A percentile compares a stretch with the other conserved stretches of the same genome.
These are phyloP conservation scores for Quercus phellos DNA, from an alignment of 331 rosid genomes.

Conservation along the genomic window DNA sequence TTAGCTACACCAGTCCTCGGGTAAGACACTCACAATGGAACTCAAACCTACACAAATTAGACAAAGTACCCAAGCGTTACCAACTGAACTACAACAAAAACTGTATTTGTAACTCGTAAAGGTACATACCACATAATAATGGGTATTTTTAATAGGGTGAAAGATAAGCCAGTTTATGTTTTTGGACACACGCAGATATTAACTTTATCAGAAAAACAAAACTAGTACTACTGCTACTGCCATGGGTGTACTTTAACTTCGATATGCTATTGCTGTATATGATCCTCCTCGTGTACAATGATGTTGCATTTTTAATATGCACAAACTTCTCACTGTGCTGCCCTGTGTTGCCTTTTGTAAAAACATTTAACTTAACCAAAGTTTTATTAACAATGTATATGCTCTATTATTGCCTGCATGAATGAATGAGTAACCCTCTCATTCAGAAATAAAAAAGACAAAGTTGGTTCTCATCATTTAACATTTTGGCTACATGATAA, in stretches of 20 bases:
- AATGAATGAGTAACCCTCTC: background rate
- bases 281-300: background rate
- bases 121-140: too few species aligned
- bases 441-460: background rate
- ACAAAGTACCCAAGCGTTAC: accelerated
- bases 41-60: accelerated
- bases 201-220: background rate
- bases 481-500: background rate
- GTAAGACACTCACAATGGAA: accelerated
- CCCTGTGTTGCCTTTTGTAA: background rate
- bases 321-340: background rate
- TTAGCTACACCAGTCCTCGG: accelerated
- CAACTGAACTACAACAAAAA: too few species aligned
- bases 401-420: background rate
- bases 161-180: background rate
- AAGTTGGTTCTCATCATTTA: background rate
- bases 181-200: background rate
- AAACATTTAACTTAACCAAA: background rate
- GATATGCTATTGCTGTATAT: background rate
- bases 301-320: background rate
- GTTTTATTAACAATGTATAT: background rate
- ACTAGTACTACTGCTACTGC: background rate
- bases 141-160: background rate
- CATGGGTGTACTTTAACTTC: background rate
- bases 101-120: too few species aligned